Conservation (phyloP, 2,329 filamentous ascomycete species). For the Cercospora zeae-maydis region DNA sequence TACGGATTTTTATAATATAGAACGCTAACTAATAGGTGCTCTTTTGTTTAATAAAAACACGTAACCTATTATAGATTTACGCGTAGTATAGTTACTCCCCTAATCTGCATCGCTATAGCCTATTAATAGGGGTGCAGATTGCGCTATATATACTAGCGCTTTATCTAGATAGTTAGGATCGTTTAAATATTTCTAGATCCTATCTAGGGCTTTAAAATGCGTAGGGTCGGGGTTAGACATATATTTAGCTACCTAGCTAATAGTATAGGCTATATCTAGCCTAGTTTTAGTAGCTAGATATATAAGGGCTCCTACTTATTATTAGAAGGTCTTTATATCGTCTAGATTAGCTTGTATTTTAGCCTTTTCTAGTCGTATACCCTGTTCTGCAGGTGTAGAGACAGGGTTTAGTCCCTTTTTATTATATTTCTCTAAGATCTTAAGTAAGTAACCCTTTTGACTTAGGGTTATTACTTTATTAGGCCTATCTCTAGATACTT, state of each 20-base stretch:
- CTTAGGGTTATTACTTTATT: conserved; percentile 10
- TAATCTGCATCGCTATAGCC: too few species aligned
- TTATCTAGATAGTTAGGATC: background rate
- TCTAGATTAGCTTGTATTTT: background rate
- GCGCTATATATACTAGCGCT: background rate
- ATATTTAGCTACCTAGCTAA: background rate
- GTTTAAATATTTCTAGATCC: conserved; percentile 14
- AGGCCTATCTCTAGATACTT: conserved; percentile 7
- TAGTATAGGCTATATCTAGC: background rate
- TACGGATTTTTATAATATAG: too few species aligned
- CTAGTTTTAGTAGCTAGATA: background rate
- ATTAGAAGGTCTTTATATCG: conserved; percentile 7
- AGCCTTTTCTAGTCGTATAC: conserved; percentile 12
- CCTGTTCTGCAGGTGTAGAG: conserved; percentile 8
- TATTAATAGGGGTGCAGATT: too few species aligned
- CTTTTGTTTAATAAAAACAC: too few species aligned
- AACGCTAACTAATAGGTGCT: too few species aligned
- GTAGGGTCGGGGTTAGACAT: conserved; percentile 6
- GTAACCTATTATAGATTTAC: too few species aligned
- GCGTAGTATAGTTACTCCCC: too few species aligned
- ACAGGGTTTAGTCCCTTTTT: conserved; percentile 10
- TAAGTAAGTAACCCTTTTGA: conserved; percentile 7
- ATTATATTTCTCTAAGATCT: conserved; percentile 12
- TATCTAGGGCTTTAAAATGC: conserved; percentile 11
- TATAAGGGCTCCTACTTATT: conserved; percentile 8